Evolutionary conservation across 805 yeast species (phyloP), one percentile per base, ranked within the genome.

Genomic region (Saturnispora silvae): DNA sequence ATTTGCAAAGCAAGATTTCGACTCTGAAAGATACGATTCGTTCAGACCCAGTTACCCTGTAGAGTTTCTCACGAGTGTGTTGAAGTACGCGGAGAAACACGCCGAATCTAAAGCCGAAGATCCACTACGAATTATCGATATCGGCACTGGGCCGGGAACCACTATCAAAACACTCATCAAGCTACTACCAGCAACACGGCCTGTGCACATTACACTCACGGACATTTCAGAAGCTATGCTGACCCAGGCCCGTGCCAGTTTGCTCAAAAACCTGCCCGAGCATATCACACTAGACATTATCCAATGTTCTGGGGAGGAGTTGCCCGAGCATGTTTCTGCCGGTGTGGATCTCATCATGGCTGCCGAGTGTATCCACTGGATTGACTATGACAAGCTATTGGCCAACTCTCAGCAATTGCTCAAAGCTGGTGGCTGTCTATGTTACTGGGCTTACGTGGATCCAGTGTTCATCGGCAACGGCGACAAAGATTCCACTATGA

Each of bases 291-390:
- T 27, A 5, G 14, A 36, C 27, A 18, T 23, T 9, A 18, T 36
- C 37, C 25, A 34, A 33, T 22, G 40, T 44, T 7, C 45, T 22
- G 25, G 51, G 11, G 55, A 58, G 20, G 59, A 54, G 29, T 37
- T 45, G 22, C 29, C 52, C 15, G 28, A 50, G 16, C 43, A 46
- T 13, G 24, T 40, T 3, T 38, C 51, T 5, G 45, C 48, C 17
- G 41, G 24, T 1, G 50, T 75, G 6, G 94, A 81, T 51, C 42
- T 84, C 47, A 63, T 84, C 11, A 70, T 85, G 2, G 81, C 78
- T n/a, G 94, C 87, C 0, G 86, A 86, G 52, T 80, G 86, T 41
- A 74, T 70, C n/a, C 96, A 86, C 57, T 86, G 95, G 95, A 70
- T 83, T 40, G 54, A 47, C 45, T 49, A 43, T 18, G 48, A 23